Evolutionary conservation across 169 alveolate genomes (phyloP).

Genomic region (Babesia caballi): DNA sequence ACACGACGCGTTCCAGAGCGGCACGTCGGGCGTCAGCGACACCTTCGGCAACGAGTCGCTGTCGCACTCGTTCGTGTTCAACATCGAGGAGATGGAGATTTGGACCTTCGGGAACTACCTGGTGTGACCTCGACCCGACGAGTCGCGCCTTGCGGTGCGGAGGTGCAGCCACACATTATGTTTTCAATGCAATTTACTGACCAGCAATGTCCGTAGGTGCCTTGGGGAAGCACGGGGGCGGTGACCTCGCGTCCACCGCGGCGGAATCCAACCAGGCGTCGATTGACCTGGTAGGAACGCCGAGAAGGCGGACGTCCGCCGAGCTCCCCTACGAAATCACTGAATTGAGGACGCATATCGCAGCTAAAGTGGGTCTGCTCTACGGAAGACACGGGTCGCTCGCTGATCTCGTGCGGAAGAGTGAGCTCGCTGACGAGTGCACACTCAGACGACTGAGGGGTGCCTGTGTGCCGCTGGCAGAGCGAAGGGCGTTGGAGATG

Average conservation of each 20-base stretch:
- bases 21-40: slow-evolving; percentile 59
- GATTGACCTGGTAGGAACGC: not conserved
- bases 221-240: not conserved
- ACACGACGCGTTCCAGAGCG: slow-evolving; percentile 40
- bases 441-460: not conserved
- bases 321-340: not conserved
- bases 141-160: not conserved
- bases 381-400: not conserved
- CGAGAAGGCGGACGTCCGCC: not conserved
- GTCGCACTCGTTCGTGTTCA: slow-evolving; percentile 19
- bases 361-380: not conserved
- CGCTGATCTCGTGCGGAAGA: not conserved
- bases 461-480: not conserved
- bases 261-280: slow-evolving; percentile 5
- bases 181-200: not conserved
- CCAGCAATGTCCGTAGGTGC: not conserved
- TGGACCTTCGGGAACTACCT: slow-evolving; percentile 64
- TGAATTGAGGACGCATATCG: not conserved
- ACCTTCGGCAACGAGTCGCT: slow-evolving; percentile 59
- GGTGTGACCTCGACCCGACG: not conserved
- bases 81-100: slow-evolving; percentile 53
- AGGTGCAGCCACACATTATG: not conserved
- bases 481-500: slow-evolving; percentile 25
- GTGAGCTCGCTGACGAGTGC: not conserved
- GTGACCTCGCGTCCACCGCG: slow-evolving; percentile 20